Percentiles rank a stretch among this genome's conserved stretches.
phyloP scores from a whole-genome alignment of 2,329 filamentous ascomycete species.

The Nigrospora osmanthi region DNA sequence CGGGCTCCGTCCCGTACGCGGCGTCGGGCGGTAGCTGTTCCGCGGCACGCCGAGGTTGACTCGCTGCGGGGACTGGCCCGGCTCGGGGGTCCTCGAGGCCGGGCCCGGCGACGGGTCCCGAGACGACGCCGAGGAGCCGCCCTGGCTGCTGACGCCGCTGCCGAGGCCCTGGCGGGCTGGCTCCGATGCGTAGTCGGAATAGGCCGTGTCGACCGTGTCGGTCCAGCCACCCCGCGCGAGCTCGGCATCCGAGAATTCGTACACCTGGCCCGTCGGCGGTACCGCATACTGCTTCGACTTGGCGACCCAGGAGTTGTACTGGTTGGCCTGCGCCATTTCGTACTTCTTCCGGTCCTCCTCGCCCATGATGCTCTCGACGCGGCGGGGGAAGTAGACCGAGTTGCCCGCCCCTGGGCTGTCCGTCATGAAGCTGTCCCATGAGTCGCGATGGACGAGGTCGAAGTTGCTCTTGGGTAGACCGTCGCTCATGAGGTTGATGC shows the following conservation, averaged over 20 bases:
- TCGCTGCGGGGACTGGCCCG: conserved; percentile 8
- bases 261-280: conserved; percentile 35
- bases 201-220: conserved; percentile 27
- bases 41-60: conserved; percentile 8
- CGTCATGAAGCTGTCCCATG: conserved; percentile 59
- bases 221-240: conserved; percentile 31
- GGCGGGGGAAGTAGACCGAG: conserved; percentile 58
- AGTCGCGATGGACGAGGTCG: conserved; percentile 49
- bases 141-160: conserved; percentile 1
- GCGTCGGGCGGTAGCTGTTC: conserved; percentile 12
- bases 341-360: conserved; percentile 72
- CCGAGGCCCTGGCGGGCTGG: conserved; percentile 11
- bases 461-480: conserved; percentile 30
- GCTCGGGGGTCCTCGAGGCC: conserved; percentile 3
- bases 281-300: conserved; percentile 23
- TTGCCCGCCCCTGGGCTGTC: conserved; percentile 29
- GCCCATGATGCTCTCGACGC: conserved; percentile 70
- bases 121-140: not conserved
- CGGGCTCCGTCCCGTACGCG: conserved; percentile 27
- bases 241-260: conserved; percentile 39
- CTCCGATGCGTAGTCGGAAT: conserved; percentile 7
- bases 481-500: conserved; percentile 32
- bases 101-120: conserved; percentile 3
- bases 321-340: conserved; percentile 56
- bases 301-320: conserved; percentile 27